A percentile compares a stretch with the other conserved stretches of the same genome.
Evolutionary conservation across 345 rosid genomes (phyloP).

Genomic region (Crucihimalaya himalaica): DNA sequence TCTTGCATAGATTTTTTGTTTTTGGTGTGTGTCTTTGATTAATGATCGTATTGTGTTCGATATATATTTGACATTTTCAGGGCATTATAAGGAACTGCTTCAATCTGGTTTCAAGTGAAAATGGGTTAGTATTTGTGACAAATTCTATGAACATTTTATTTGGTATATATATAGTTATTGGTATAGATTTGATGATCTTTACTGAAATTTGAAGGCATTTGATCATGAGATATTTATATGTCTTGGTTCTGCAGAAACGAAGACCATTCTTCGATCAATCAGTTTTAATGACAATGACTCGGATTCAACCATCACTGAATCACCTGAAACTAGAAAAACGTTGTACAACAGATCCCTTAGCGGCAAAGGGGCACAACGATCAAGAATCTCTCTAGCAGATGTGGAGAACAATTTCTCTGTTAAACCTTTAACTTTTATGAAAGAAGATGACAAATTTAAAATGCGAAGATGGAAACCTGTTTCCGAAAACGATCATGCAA

Average conservation of each 20-base stretch:
- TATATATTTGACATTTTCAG: conserved; percentile 28
- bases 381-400: conserved; percentile 39
- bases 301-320: conserved; percentile 39
- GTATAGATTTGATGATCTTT: too few species aligned
- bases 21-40: neutral
- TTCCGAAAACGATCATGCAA: conserved; percentile 13
- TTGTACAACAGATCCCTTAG: conserved; percentile 40
- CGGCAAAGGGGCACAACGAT: conserved; percentile 41
- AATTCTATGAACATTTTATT: neutral
- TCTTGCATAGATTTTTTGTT: neutral
- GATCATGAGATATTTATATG: conserved; percentile 29
- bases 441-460: conserved; percentile 30
- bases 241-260: conserved; percentile 33
- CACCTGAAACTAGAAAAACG: conserved; percentile 38
- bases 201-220: neutral
- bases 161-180: neutral
- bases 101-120: conserved; percentile 10
- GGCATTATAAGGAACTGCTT: conserved; percentile 14
- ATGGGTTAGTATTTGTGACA: conserved; percentile 26
- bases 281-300: conserved; percentile 48
- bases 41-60: conserved; percentile 17
- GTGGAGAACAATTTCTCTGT: conserved; percentile 35
- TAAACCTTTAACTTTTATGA: conserved; percentile 36
- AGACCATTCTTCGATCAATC: conserved; percentile 42
- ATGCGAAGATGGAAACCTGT: conserved; percentile 27